Evolutionary conservation across 495 filamentous ascomycete genomes (phyloP), one percentile per base, ranked within the genome.

Genomic region (Penicillium goetzii): DNA sequence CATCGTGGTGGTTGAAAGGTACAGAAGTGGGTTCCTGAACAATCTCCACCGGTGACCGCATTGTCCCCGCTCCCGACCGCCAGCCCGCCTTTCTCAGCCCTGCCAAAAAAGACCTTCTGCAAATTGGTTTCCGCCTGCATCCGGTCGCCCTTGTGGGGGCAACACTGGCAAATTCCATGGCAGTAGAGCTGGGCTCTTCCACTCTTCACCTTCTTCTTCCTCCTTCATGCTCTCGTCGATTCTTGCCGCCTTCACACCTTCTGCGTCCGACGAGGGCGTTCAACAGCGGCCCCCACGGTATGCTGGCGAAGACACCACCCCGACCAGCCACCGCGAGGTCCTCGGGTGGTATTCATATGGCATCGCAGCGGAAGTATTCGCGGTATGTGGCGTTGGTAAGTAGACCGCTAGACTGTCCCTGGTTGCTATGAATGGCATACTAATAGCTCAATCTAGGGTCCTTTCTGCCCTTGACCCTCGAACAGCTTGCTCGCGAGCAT

Each of bases 281-380:
- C 71, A 66, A 49, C 73, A 73, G 43, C 79, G 74, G 58, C 64
- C 70, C 41, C 80, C 81, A 17, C 75, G 78, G 17, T 97, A 94
- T 74, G 80, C 79, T 26, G 91, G 88, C 60, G 92, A 97, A 73
- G 93, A 97, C 74, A 92, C 89, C 14, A 86, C 91, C 25, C 82
- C 89, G 60, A 96, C 93, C 21, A 92, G 87, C 72, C 77, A 73
- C 61, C 90, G 89, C 64, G 93, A 97, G 79, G 84, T 96, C 33
- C 80, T 83, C 51, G 93, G 93, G 62, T 97, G 92, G 90, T 97
- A 96, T 74, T 86, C 89, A 36, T 96, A 97, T 73, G 90, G 86
- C 32, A 93, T 93, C 77, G 93, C 92, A 23, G 90, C 92, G 17
- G 93, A 97, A 72, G 91, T 95, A 40, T 97, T 96, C 73, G 92